Evolutionary conservation across 371 early-diverging fungal genomes (phyloP).

Genomic region (Paraphysoderma sedebokerense): DNA sequence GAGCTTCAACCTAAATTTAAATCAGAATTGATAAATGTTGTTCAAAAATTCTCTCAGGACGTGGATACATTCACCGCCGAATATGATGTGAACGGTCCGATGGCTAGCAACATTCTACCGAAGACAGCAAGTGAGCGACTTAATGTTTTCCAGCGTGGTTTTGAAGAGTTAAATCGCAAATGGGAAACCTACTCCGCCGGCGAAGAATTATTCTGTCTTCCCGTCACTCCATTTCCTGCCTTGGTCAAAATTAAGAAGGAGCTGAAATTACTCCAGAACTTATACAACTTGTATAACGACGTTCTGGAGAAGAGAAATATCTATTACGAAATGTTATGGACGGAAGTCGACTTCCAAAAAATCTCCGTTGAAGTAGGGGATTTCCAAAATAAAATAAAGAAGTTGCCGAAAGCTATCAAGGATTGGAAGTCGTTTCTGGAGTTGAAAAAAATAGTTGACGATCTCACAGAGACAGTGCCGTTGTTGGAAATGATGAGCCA

Average conservation of each 20-base stretch:
- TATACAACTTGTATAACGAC: conserved; percentile 40
- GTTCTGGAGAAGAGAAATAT: conserved; percentile 27
- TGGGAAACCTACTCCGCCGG: conserved; percentile 44
- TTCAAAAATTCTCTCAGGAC: conserved; percentile 30
- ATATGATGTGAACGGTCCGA: conserved; percentile 38
- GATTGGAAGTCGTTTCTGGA: conserved; percentile 43
- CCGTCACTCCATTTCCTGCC: conserved; percentile 37
- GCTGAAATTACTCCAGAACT: conserved; percentile 33
- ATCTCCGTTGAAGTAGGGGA: conserved; percentile 38
- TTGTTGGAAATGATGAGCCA: conserved; percentile 35
- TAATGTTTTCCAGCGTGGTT: conserved; percentile 37
- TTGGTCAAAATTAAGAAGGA: conserved; percentile 39
- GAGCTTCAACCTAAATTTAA: conserved; percentile 39
- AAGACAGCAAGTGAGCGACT: conserved; percentile 39
- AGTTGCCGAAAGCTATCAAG: conserved; percentile 41
- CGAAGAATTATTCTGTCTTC: conserved; percentile 35
- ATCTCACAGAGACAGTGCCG: conserved; percentile 29
- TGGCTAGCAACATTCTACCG: conserved; percentile 36
- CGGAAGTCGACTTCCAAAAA: conserved; percentile 25
- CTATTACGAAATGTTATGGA: conserved; percentile 38
- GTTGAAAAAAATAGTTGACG: conserved; percentile 33
- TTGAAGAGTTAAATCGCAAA: conserved; percentile 41
- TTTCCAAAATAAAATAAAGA: conserved; percentile 39
- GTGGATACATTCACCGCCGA: conserved; percentile 34
- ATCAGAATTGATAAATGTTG: conserved; percentile 27